phyloP scores from a whole-genome alignment of 371 early-diverging fungal genomes.

The Mucor piriformis region DNA sequence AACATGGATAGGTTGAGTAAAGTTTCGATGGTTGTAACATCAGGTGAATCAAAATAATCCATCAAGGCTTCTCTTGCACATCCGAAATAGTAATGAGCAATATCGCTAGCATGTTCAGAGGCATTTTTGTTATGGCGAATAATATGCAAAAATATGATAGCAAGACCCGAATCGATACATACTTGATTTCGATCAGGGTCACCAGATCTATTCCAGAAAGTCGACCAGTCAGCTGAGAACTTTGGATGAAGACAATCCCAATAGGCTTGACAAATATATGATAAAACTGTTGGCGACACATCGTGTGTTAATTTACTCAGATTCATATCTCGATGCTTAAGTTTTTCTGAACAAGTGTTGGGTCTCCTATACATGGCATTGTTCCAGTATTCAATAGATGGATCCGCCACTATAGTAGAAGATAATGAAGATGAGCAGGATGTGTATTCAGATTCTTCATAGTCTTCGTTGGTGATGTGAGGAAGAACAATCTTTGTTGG shows the following conservation, averaged over 20 bases:
- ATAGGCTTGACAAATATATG: constrained; percentile 44
- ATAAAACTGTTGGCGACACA: constrained; percentile 39
- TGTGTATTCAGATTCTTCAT: constrained; percentile 9
- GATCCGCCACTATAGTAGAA: constrained; percentile 21
- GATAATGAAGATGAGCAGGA: constrained; percentile 4
- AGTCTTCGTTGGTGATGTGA: neutral
- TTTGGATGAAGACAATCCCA: constrained; percentile 55
- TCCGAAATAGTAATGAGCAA: constrained; percentile 49
- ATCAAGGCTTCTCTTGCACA: constrained; percentile 44
- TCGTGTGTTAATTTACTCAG: constrained; percentile 35
- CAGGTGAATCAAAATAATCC: constrained; percentile 50
- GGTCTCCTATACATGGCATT: constrained; percentile 39
- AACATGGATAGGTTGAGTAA: constrained; percentile 45
- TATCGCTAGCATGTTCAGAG: constrained; percentile 36
- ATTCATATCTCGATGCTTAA: constrained; percentile 32
- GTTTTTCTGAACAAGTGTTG: constrained; percentile 35
- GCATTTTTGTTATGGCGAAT: constrained; percentile 42
- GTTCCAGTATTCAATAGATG: constrained; percentile 46
- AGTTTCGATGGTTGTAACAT: constrained; percentile 42
- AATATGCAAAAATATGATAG: constrained; percentile 46
- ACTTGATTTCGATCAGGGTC: constrained; percentile 48
- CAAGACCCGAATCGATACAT: constrained; percentile 48
- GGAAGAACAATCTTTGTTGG: neutral
- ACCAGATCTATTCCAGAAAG: constrained; percentile 47
- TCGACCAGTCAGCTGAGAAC: constrained; percentile 43